Conservation (phyloP, 768 basidiomycete species). For the Dictyophora rubrovolvata region DNA sequence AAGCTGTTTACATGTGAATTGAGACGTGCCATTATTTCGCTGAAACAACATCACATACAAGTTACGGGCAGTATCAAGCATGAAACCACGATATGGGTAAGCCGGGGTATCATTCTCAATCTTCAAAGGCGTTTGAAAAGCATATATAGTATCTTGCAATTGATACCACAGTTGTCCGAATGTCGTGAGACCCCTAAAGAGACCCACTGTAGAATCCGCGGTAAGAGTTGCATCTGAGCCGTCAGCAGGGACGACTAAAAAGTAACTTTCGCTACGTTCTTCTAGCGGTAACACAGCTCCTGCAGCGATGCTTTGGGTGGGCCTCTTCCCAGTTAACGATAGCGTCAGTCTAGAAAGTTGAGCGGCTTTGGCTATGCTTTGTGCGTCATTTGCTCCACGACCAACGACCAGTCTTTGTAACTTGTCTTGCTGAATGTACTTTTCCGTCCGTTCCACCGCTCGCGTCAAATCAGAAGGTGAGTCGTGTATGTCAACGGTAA, state of each 20-base stretch:
- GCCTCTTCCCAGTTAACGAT: conserved; percentile 2
- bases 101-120: conserved; percentile 14
- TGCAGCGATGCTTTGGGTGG: conserved; percentile 3
- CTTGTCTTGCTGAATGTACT: conserved; percentile 6
- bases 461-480: conserved; percentile 9
- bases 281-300: conserved; percentile 6
- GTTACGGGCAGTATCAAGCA: conserved; percentile 30
- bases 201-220: conserved; percentile 20
- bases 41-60: conserved; percentile 16
- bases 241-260: conserved; percentile 17
- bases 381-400: conserved; percentile 7
- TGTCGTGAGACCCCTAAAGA: conserved; percentile 25
- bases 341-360: conserved; percentile 2
- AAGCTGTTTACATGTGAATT: conserved; percentile 5
- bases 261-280: conserved; percentile 20
- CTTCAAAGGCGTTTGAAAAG: conserved; percentile 15
- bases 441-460: conserved; percentile 8
- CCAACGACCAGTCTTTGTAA: conserved; percentile 10
- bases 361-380: conserved; percentile 2
- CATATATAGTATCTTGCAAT: conserved; percentile 11
- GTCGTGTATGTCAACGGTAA: not conserved
- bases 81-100: conserved; percentile 21
- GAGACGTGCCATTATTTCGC: conserved; percentile 9
- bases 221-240: conserved; percentile 16
- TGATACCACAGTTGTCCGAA: conserved; percentile 26